Evolutionary conservation across 768 basidiomycete genomes (phyloP).

Genomic region (Naganishia onofrii): DNA sequence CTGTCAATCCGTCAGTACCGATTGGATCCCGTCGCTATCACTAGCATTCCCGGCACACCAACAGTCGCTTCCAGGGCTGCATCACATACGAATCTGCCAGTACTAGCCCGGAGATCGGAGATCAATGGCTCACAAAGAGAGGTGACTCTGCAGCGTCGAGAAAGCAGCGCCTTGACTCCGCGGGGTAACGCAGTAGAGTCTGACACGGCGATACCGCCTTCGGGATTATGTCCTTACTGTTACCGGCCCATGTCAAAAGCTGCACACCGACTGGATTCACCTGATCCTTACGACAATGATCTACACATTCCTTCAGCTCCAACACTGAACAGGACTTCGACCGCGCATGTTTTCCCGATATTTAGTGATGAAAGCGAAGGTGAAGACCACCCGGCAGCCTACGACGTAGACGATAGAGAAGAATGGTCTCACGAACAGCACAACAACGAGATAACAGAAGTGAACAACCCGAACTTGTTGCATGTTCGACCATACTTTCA

Average conservation of each 20-base stretch:
- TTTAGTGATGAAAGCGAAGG: constrained; percentile 4
- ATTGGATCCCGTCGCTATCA: constrained; percentile 7
- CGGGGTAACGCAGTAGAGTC: not conserved
- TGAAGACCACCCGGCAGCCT: not conserved
- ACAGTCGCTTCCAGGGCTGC: constrained; percentile 20
- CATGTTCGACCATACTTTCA: constrained; percentile 22
- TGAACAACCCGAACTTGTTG: not conserved
- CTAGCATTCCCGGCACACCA: constrained; percentile 10
- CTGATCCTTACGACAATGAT: not conserved
- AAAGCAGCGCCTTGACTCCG: not conserved
- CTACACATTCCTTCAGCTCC: not conserved
- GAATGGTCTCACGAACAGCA: not conserved
- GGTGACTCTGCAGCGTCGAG: constrained; percentile 1
- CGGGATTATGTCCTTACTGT: constrained; percentile 44
- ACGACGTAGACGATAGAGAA: not conserved
- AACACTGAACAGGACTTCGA: not conserved
- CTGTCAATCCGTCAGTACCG: constrained; percentile 35
- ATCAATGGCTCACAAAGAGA: not conserved
- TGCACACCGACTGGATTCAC: not conserved
- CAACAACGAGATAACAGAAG: not conserved
- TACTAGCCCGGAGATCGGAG: not conserved
- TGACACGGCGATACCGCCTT: not conserved
- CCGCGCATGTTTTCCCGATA: constrained; percentile 9
- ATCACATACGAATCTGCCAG: constrained; percentile 29
- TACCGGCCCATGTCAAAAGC: constrained; percentile 37